Evolutionary conservation across 495 filamentous ascomycete species (phyloP), one percentile per base, ranked within the genome.

Genomic region (Patellaria atrata): DNA sequence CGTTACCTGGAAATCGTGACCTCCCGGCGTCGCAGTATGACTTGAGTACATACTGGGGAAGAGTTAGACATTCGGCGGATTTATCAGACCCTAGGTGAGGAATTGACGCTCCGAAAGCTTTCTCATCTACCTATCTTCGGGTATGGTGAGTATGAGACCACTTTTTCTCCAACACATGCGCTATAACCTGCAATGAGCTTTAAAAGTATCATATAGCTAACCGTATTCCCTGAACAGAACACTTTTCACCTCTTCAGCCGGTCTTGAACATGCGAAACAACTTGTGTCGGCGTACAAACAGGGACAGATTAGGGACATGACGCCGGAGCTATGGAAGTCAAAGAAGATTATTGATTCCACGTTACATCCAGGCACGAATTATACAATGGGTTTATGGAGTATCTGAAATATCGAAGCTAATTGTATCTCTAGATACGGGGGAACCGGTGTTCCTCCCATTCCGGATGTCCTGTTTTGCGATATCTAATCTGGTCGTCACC

Each of bases 281-380:
- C 57, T 87, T 26, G 63, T 97, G 27, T 58, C 77, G 6, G 62
- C 66, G 12, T 97, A 94, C 61, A 96, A 94, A 63, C 65, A 69
- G 44, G 82, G 81, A 38, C 63, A 77, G 47, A 62, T 81, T 35
- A 66, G 67, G 35, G 42, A 53, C 3, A 93, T 96, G 85, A 92
- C 77, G 5, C 76, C 84, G 6, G 81, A 93, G 45, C 56, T 96
- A 47, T 97, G 89, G 89, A 65, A 64, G 40, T 89, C 89, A 22
- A 97, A 97, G 70, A 93, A 94, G 65, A 72, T 94, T 38, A 75
- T 94, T 15, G 89, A 97, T 58, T 86, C 91, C 28, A 96, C 89
- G 5, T 55, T 97, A 36, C 89, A 97, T 56, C 89, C 89, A 28
- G 83, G 81, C 82, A 71, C 37, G 60, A 27, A 33, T 17, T 37